Evolutionary conservation across 176 grass and related monocot species (phyloP).

Genomic region (Stipa capillata): DNA sequence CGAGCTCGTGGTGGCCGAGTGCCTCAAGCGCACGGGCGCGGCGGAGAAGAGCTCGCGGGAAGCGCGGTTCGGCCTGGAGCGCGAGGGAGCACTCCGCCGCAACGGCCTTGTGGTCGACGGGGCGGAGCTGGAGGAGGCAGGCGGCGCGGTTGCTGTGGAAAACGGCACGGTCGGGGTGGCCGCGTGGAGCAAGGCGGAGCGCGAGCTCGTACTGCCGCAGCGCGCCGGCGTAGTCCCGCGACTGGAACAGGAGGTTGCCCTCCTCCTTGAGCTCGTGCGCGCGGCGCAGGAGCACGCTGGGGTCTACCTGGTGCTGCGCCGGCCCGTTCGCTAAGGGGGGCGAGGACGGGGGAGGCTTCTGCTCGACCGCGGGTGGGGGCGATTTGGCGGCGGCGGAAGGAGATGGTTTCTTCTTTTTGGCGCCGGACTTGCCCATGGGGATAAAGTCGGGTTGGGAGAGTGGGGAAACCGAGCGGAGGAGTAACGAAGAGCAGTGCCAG

Average conservation of each 20-base stretch:
- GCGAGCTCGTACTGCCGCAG: slow-evolving; percentile 90
- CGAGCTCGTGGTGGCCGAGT: slow-evolving; percentile 60
- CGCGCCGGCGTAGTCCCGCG: slow-evolving; percentile 66
- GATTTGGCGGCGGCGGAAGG: slow-evolving; percentile 4
- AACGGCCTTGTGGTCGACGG: slow-evolving; percentile 61
- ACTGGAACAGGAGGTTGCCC: slow-evolving; percentile 91
- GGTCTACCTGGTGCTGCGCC: slow-evolving; percentile 25
- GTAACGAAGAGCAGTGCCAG: not conserved
- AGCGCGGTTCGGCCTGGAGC: slow-evolving; percentile 65
- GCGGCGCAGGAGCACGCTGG: slow-evolving; percentile 44
- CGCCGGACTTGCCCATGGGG: slow-evolving; percentile 88
- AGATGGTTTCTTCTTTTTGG: slow-evolving; percentile 75
- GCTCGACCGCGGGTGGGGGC: not conserved
- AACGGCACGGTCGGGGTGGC: slow-evolving; percentile 75
- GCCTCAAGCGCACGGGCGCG: slow-evolving; percentile 75
- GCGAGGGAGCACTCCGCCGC: slow-evolving; percentile 75
- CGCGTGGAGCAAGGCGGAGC: slow-evolving; percentile 60
- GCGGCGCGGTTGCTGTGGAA: slow-evolving; percentile 98
- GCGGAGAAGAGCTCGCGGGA: slow-evolving; percentile 74
- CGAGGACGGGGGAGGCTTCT: not conserved
- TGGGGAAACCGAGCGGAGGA: not conserved
- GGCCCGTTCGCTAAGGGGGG: slow-evolving; percentile 4
- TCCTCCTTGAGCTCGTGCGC: slow-evolving; percentile 96
- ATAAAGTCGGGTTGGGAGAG: slow-evolving; percentile 14
- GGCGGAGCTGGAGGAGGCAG: slow-evolving; percentile 82